Percentiles rank a stretch among this genome's conserved stretches.
Evolutionary conservation across 2,329 filamentous ascomycete genomes (phyloP).

Genomic region (Fusarium bactridioides): DNA sequence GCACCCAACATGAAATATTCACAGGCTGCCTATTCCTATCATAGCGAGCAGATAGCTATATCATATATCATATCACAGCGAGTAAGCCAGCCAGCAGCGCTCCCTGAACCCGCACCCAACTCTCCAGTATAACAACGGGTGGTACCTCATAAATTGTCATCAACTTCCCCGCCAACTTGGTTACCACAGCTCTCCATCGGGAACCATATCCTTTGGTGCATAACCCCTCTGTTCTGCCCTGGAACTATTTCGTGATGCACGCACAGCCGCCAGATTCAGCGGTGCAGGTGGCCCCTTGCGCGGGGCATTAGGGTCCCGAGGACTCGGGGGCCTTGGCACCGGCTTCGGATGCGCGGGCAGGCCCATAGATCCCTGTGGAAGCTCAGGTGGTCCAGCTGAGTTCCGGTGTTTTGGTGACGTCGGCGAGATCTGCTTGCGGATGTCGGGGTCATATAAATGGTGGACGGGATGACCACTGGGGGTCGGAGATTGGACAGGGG

Average conservation of each 20-base stretch:
- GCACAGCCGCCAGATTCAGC: conserved; percentile 19
- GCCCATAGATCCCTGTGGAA: conserved; percentile 41
- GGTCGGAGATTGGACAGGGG: conserved; percentile 26
- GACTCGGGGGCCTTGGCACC: conserved; percentile 16
- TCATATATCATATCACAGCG: neutral
- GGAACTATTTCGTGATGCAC: conserved; percentile 8
- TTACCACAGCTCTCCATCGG: conserved; percentile 26
- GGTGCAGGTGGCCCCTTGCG: conserved; percentile 30
- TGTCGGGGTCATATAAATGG: conserved; percentile 46
- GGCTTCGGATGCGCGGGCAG: conserved; percentile 43
- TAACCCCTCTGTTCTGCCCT: conserved; percentile 3
- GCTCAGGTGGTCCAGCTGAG: conserved; percentile 31
- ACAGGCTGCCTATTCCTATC: neutral
- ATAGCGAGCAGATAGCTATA: neutral
- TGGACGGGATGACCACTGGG: conserved; percentile 40
- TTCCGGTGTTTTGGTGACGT: conserved; percentile 32
- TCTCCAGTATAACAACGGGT: neutral
- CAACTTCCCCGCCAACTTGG: neutral
- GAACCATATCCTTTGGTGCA: conserved; percentile 21
- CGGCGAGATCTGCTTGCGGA: conserved; percentile 44
- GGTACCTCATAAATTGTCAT: too few relatives aligned
- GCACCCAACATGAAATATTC: neutral
- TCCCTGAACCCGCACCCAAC: neutral
- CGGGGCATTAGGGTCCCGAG: conserved; percentile 5
- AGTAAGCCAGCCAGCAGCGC: conserved; percentile 25